Evolutionary conservation across 1,139 yeast species (phyloP), one percentile per base, ranked within the genome.

Genomic region (Scheffersomyces segobiensis): DNA sequence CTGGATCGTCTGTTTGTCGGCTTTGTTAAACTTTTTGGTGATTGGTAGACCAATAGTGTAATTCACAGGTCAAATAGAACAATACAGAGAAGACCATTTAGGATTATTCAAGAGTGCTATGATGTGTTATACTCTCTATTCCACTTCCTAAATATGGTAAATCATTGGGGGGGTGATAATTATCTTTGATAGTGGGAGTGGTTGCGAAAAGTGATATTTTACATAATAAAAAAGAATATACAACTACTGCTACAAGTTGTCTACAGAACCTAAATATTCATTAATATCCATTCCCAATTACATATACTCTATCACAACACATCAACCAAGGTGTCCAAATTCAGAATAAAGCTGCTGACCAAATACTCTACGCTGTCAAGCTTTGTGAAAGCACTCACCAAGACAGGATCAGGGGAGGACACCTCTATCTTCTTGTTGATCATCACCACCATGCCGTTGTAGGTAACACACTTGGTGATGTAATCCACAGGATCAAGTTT

Each of bases 381-480:
- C 62, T 80, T 80, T 1, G 83, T 79, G 60, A 76, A 78, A 0
- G 78, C 79, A 64, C 82, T 77, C 51, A 79, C 74, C 58, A 80
- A 66, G 3, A 80, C 74, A 2, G 84, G 84, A 62, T 80, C 84
- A 0, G 82, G 79, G 2, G 78, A 71, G 46, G 76, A 71, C 0
- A 80, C 83, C 62, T 80, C 84, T 39, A 80, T 72, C 61, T 80
- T 80, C 60, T 72, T 73, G 59, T 72, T 72, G 14, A 80, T 73
- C 79, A 78, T 78, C 56, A 80, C 84, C 64, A 80, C 84, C 68
- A 63, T 65, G 8, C 70, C 63, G 61, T 78, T 71, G 65, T 76
- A 80, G 2, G 84, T 80, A 49, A 79, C 67, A 58, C 84, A 79
- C 60, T 79, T 77, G 18, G 83, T 79, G 53, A 80, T 72, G 65